These are phyloP conservation scores for Talaromyces marneffei DNA, from an alignment of 2,329 filamentous ascomycete species.

Conservation along the genomic window DNA sequence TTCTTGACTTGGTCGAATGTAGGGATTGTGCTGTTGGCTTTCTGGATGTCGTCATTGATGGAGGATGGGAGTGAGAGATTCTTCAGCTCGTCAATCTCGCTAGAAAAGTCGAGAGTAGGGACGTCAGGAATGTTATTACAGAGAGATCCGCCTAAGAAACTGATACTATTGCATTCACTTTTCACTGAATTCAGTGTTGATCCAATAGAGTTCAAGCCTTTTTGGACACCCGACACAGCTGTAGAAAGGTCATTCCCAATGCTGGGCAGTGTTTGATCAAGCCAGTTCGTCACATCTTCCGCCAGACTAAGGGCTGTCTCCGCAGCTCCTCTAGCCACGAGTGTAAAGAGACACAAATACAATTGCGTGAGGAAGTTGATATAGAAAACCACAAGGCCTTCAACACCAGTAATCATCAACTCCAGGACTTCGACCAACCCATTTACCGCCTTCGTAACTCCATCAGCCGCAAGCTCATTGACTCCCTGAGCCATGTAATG, in stretches of 20 bases:
- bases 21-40: slow-evolving; percentile 73
- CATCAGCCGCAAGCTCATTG: slow-evolving; percentile 74
- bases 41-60: slow-evolving; percentile 62
- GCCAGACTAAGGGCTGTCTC: slow-evolving; percentile 61
- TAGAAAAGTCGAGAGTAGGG: slow-evolving; percentile 60
- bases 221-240: slow-evolving; percentile 20
- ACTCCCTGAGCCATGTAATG: slow-evolving; percentile 86
- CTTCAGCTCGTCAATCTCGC: slow-evolving; percentile 60
- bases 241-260: slow-evolving; percentile 44
- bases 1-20: slow-evolving; percentile 80
- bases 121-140: slow-evolving; percentile 35
- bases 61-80: slow-evolving; percentile 62
- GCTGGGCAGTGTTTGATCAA: slow-evolving; percentile 50
- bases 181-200: slow-evolving; percentile 52
- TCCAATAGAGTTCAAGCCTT: slow-evolving; percentile 53
- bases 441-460: slow-evolving; percentile 73
- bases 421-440: slow-evolving; percentile 74
- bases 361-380: slow-evolving; percentile 88
- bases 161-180: slow-evolving; percentile 46
- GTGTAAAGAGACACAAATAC: slow-evolving; percentile 81
- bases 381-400: slow-evolving; percentile 83
- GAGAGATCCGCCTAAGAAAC: slow-evolving; percentile 27
- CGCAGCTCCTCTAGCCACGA: slow-evolving; percentile 73
- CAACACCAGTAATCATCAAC: slow-evolving; percentile 73
- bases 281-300: slow-evolving; percentile 54